Percentiles rank a stretch among this genome's conserved stretches.
Conservation (phyloP, 1,284 basidiomycete genomes). For the Apiotrichum laibachii region DNA sequence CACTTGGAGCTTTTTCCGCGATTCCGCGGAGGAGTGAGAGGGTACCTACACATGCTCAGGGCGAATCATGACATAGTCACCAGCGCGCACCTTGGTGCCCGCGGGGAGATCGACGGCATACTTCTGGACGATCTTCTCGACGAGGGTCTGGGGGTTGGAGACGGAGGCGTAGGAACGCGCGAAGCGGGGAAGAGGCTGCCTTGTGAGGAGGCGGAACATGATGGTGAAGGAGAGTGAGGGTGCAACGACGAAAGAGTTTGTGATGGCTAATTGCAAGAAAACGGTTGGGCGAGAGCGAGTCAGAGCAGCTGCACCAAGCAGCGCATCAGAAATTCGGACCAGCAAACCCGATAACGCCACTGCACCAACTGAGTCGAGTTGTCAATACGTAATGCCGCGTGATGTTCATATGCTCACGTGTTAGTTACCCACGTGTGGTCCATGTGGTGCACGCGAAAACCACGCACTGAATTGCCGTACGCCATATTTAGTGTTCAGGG, state of each 20-base stretch:
- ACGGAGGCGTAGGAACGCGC: slow-evolving; percentile 35
- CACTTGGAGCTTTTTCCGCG: background rate
- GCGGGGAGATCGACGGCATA: slow-evolving; percentile 84
- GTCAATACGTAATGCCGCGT: too few relatives aligned
- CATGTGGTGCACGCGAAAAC: too few relatives aligned
- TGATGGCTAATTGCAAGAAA: background rate
- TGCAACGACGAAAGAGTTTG: too few relatives aligned
- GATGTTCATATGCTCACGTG: too few relatives aligned
- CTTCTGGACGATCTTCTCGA: slow-evolving; percentile 97
- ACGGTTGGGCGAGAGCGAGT: background rate
- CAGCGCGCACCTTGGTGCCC: slow-evolving; percentile 77
- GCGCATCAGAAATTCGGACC: too few relatives aligned
- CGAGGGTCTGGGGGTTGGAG: slow-evolving; percentile 72
- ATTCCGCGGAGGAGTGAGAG: background rate
- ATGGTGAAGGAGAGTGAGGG: background rate
- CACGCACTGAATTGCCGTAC: too few relatives aligned
- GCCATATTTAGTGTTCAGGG: too few relatives aligned
- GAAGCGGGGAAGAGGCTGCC: slow-evolving; percentile 2
- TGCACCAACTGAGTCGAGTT: too few relatives aligned
- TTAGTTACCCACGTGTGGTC: too few relatives aligned
- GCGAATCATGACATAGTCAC: slow-evolving; percentile 98
- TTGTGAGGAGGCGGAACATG: slow-evolving; percentile 2
- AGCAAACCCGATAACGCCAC: background rate
- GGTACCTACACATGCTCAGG: slow-evolving; percentile 77
- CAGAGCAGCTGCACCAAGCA: background rate